Conservation (phyloP, 1,284 basidiomycete genomes). For the Singerocomus inundabilis region DNA sequence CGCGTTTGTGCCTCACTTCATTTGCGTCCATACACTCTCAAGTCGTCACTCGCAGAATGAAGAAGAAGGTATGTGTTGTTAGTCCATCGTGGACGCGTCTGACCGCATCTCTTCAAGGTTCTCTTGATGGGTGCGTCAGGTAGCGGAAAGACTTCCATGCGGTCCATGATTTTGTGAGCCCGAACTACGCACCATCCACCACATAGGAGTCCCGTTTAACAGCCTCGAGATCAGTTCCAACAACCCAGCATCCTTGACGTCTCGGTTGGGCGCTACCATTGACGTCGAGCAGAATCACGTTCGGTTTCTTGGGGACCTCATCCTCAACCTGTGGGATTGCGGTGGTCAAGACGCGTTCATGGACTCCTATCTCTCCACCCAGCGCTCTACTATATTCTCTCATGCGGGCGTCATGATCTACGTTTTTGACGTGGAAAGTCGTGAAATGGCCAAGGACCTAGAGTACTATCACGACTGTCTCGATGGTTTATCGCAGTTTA, state of each 20-base stretch:
- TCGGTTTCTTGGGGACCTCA: constrained; percentile 91
- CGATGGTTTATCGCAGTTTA: constrained; percentile 72
- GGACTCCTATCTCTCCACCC: constrained; percentile 90
- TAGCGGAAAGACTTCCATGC: constrained; percentile 94
- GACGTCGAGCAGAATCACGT: constrained; percentile 98
- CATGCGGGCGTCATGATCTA: constrained; percentile 97
- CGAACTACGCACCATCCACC: neutral
- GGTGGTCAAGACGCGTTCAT: constrained; percentile 98
- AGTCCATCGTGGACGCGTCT: neutral
- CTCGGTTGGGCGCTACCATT: constrained; percentile 92
- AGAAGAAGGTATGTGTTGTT: constrained; percentile 35
- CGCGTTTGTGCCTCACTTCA: neutral
- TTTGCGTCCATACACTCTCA: neutral
- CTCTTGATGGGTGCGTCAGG: constrained; percentile 94
- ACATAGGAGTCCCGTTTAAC: neutral
- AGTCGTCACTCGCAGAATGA: constrained; percentile 40
- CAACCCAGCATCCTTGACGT: constrained; percentile 89
- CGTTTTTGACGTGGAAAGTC: constrained; percentile 90
- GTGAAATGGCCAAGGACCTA: constrained; percentile 74
- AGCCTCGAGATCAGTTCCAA: constrained; percentile 65
- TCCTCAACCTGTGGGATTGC: constrained; percentile 97
- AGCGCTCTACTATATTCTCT: constrained; percentile 90
- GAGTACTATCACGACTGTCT: constrained; percentile 88
- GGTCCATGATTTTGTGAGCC: constrained; percentile 95
- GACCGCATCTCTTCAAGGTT: constrained; percentile 49